A percentile compares a stretch with the other conserved stretches of the same genome.
phyloP scores from a whole-genome alignment of 2,329 filamentous ascomycete genomes.

The Lojkania enalia region DNA sequence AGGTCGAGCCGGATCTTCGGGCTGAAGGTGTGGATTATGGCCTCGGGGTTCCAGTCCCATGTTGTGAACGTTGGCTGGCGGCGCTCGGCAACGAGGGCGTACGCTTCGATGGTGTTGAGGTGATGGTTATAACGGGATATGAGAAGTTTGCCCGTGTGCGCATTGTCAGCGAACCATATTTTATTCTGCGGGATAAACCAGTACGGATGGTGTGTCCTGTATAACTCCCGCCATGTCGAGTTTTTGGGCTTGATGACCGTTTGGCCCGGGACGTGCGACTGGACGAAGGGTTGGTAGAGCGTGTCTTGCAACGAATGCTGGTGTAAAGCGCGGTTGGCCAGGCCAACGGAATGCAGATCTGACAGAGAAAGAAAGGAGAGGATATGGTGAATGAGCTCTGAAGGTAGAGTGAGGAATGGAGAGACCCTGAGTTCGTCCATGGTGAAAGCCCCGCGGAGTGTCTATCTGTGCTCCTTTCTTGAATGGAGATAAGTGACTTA shows the following conservation, averaged over 20 bases:
- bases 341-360: constrained; percentile 64
- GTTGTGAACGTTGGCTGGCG: constrained; percentile 57
- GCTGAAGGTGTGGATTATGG: constrained; percentile 73
- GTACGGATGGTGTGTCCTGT: constrained; percentile 71
- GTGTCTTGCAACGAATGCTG: constrained; percentile 65
- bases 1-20: constrained; percentile 72
- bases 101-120: constrained; percentile 77
- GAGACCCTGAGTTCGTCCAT: constrained; percentile 7
- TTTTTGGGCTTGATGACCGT: constrained; percentile 53
- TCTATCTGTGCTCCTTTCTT: background rate
- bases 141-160: constrained; percentile 74
- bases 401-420: constrained; percentile 63
- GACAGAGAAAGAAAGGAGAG: constrained; percentile 65
- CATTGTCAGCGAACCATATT: constrained; percentile 81
- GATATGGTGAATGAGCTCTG: constrained; percentile 75
- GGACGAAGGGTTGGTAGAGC: constrained; percentile 72
- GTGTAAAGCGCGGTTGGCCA: constrained; percentile 64
- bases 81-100: constrained; percentile 71
- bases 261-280: constrained; percentile 63
- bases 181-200: constrained; percentile 84
- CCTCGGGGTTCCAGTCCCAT: constrained; percentile 67
- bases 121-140: constrained; percentile 75
- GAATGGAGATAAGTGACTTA: background rate
- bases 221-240: constrained; percentile 71
- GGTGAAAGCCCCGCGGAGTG: background rate